Conservation (phyloP, 1,284 basidiomycete genomes). For the Cutaneotrichosporon sp. region DNA sequence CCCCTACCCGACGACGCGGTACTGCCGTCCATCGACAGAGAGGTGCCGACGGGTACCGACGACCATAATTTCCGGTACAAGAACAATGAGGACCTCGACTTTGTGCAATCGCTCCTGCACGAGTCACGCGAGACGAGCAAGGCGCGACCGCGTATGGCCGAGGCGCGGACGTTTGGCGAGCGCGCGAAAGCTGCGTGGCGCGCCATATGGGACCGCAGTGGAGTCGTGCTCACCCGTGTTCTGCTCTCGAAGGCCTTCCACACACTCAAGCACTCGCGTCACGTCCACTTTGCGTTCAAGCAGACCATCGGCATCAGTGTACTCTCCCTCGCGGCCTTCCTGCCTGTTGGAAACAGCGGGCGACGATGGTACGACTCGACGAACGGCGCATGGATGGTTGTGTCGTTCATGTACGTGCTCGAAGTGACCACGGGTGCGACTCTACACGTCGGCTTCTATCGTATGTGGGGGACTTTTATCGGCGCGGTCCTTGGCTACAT, state of each 20-base stretch:
- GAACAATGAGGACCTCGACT: constrained; percentile 25
- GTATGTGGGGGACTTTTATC: constrained; percentile 54
- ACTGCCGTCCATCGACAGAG: constrained; percentile 16
- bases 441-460: constrained; percentile 52
- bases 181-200: constrained; percentile 30
- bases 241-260: constrained; percentile 39
- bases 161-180: neutral
- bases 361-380: constrained; percentile 50
- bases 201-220: constrained; percentile 38
- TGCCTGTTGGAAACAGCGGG: constrained; percentile 40
- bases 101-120: constrained; percentile 21
- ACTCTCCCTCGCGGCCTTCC: constrained; percentile 52
- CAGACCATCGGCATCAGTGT: constrained; percentile 53
- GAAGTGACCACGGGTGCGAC: constrained; percentile 57
- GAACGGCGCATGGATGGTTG: constrained; percentile 54
- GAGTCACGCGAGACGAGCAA: constrained; percentile 16
- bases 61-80: constrained; percentile 6
- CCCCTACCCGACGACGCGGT: constrained; percentile 9
- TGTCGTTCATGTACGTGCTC: constrained; percentile 55
- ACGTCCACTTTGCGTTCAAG: constrained; percentile 54
- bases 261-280: constrained; percentile 50
- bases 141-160: constrained; percentile 1
- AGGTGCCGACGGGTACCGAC: constrained; percentile 11
- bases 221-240: constrained; percentile 36
- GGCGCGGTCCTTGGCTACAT: constrained; percentile 53